These are phyloP conservation scores for Actinomortierella wolfii DNA, from an alignment of 371 early-diverging fungal species.

Conservation along the genomic window DNA sequence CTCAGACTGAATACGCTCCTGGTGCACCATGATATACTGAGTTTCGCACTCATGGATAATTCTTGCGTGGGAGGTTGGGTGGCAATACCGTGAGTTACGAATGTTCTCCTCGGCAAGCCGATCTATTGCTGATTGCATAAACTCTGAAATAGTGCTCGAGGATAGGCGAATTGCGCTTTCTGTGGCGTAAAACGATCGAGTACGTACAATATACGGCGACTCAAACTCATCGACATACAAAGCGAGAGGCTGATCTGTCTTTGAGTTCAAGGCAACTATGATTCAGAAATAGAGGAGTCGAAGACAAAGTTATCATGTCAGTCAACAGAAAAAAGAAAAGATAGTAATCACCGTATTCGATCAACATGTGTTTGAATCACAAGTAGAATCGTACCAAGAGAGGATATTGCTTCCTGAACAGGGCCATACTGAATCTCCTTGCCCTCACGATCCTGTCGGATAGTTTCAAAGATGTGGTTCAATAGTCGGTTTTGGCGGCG, in stretches of 20 bases:
- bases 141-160: conserved; percentile 63
- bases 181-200: conserved; percentile 71
- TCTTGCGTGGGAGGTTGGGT: conserved; percentile 68
- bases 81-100: conserved; percentile 58
- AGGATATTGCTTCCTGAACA: conserved; percentile 62
- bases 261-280: conserved; percentile 69
- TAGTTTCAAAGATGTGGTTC: conserved; percentile 71
- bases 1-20: conserved; percentile 67
- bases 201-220: conserved; percentile 69
- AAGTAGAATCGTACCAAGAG: conserved; percentile 50
- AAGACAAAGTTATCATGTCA: conserved; percentile 3
- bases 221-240: conserved; percentile 86
- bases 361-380: background rate
- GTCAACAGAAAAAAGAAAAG: conserved; percentile 11
- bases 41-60: conserved; percentile 75
- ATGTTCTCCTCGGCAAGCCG: conserved; percentile 32
- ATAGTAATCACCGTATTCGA: background rate
- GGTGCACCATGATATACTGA: conserved; percentile 75
- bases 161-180: conserved; percentile 72
- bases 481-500: conserved; percentile 69
- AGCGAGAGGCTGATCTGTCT: conserved; percentile 70
- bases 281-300: background rate
- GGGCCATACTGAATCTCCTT: conserved; percentile 60
- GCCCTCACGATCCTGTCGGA: conserved; percentile 76
- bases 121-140: conserved; percentile 67